A percentile compares a stretch with the other conserved stretches of the same genome.
phyloP scores from a whole-genome alignment of 2,329 filamentous ascomycete species.

The Exserohilum turcica region DNA sequence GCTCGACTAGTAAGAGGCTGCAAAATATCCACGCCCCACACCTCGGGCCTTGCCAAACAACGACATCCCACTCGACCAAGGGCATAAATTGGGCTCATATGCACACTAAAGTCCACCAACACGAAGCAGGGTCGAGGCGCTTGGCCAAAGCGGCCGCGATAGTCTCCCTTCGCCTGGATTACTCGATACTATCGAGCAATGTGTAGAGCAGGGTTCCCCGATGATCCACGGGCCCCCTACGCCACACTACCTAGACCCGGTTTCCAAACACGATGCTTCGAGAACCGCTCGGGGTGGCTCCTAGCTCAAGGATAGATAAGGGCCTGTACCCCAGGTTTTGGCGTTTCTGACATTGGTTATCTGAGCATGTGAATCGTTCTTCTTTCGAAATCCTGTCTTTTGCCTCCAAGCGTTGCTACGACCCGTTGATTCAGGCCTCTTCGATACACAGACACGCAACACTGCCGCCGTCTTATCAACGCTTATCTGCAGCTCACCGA shows the following conservation, averaged over 20 bases:
- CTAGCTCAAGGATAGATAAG: constrained; percentile 40
- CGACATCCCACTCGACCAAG: not conserved
- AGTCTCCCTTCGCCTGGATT: constrained; percentile 29
- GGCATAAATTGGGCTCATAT: constrained; percentile 6
- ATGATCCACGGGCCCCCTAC: constrained; percentile 26
- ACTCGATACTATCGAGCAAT: constrained; percentile 46
- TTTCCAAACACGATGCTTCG: constrained; percentile 11
- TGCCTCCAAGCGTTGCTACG: not conserved
- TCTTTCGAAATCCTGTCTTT: constrained; percentile 6
- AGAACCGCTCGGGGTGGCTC: constrained; percentile 19
- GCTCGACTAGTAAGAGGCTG: not conserved
- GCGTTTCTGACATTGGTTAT: constrained; percentile 21
- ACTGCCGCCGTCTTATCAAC: constrained; percentile 38
- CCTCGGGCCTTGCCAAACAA: no score
- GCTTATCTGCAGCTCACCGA: constrained; percentile 39
- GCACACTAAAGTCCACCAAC: constrained; percentile 19
- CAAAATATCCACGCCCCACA: not conserved
- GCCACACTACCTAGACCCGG: constrained; percentile 24
- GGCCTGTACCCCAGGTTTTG: constrained; percentile 44
- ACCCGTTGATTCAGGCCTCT: constrained; percentile 9
- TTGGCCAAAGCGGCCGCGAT: constrained; percentile 31
- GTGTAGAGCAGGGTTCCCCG: constrained; percentile 16
- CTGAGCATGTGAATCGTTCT: constrained; percentile 8
- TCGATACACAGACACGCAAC: constrained; percentile 15
- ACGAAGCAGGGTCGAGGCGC: constrained; percentile 21